Evolutionary conservation across 1,284 basidiomycete species (phyloP).

Genomic region (Wolfiporia cocos): DNA sequence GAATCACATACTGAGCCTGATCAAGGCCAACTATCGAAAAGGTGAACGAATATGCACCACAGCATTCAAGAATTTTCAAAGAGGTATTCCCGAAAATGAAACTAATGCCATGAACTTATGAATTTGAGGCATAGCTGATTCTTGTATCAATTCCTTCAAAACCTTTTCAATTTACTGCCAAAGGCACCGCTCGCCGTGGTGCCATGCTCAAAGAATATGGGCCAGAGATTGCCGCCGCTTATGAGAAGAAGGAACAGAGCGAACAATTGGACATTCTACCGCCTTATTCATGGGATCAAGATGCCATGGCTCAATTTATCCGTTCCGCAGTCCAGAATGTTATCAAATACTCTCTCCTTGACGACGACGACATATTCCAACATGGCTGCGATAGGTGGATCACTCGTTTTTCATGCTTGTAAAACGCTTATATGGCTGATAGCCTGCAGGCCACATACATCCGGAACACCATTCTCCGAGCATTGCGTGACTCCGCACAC

Average conservation of each 20-base stretch:
- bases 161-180: constrained; percentile 25
- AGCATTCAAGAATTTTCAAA: constrained; percentile 30
- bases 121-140: constrained; percentile 21
- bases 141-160: constrained; percentile 20
- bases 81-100: constrained; percentile 18
- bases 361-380: constrained; percentile 36
- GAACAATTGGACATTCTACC: constrained; percentile 14
- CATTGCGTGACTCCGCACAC: constrained; percentile 20
- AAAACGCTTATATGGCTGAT: too few species aligned
- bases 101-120: background rate
- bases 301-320: constrained; percentile 20
- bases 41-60: constrained; percentile 27
- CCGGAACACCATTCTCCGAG: constrained; percentile 29
- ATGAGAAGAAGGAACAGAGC: constrained; percentile 17
- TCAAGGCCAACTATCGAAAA: constrained; percentile 27
- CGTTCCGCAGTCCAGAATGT: constrained; percentile 23
- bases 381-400: constrained; percentile 37
- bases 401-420: too few species aligned
- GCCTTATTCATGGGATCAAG: constrained; percentile 23
- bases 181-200: constrained; percentile 21
- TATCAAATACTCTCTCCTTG: constrained; percentile 16
- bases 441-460: constrained; percentile 35
- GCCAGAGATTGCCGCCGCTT: constrained; percentile 23
- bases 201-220: constrained; percentile 21
- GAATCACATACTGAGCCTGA: background rate